Conservation (phyloP, 192 early-diverging fungal genomes). For the Diversispora eburnea region DNA sequence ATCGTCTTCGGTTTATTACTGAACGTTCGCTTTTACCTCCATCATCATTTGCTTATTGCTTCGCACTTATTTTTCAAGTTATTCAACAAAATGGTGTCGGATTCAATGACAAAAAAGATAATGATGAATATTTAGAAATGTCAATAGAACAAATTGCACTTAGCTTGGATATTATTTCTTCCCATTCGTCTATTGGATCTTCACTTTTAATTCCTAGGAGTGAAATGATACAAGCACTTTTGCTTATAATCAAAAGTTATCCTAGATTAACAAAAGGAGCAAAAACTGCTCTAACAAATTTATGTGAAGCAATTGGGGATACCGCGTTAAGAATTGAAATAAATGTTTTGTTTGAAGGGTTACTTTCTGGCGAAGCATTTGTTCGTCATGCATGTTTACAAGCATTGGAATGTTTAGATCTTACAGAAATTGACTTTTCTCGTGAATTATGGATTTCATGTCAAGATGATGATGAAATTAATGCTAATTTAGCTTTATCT, state of each 20-base stretch:
- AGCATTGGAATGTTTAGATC: conserved; percentile 57
- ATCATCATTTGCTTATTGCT: conserved; percentile 62
- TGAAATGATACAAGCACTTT: conserved; percentile 59
- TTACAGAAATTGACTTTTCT: conserved; percentile 58
- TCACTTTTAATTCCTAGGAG: conserved; percentile 57
- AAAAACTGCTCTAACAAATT: conserved; percentile 43
- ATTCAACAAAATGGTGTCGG: conserved; percentile 59
- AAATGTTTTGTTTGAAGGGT: conserved; percentile 55
- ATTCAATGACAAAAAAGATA: conserved; percentile 33
- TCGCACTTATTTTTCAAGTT: conserved; percentile 65
- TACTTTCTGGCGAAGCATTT: conserved; percentile 60
- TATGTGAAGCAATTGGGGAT: conserved; percentile 49
- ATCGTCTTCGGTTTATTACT: conserved; percentile 60
- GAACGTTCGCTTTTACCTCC: conserved; percentile 54
- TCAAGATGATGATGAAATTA: conserved; percentile 60
- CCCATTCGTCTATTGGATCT: conserved; percentile 53
- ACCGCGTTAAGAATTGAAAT: conserved; percentile 49
- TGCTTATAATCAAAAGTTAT: conserved; percentile 62
- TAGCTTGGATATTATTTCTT: conserved; percentile 59
- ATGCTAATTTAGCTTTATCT: conserved; percentile 50
- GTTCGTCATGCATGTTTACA: conserved; percentile 65
- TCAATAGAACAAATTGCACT: conserved; percentile 65
- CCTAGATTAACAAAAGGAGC: conserved; percentile 55
- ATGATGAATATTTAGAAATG: conserved; percentile 36
- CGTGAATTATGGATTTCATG: conserved; percentile 66